Percentiles rank a stretch among this genome's conserved stretches.
Conservation (phyloP, 441 rosid genomes). For the Cnidoscolus chayamansa region DNA sequence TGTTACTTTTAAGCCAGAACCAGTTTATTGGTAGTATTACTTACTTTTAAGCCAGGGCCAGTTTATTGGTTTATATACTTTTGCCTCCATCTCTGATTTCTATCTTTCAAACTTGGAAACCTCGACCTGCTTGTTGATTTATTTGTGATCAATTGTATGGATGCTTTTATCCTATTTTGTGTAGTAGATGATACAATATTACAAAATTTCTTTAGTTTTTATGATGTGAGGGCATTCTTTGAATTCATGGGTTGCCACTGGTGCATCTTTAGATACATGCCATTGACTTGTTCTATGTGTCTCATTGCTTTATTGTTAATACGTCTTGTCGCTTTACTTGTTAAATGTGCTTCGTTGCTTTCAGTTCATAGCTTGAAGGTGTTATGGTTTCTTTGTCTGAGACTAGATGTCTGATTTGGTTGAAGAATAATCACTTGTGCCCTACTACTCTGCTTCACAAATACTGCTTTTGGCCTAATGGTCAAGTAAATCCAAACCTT, state of each 20-base stretch:
- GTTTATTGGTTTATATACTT: constrained; percentile 15
- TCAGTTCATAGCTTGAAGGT: constrained; percentile 1
- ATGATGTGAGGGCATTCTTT: constrained; percentile 3
- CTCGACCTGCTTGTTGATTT: not conserved
- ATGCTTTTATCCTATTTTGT: not conserved
- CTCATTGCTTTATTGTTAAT: not conserved
- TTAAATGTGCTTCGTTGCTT: not conserved
- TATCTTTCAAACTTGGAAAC: not conserved
- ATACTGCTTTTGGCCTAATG: too few species aligned
- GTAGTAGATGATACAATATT: not conserved
- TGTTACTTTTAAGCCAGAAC: not conserved
- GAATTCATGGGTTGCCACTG: not conserved
- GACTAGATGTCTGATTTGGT: not conserved
- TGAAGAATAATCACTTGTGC: not conserved
- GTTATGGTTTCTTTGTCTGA: not conserved
- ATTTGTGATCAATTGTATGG: not conserved
- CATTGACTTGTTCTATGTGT: not conserved
- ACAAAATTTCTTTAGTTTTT: not conserved
- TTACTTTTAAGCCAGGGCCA: not conserved
- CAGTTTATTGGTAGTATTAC: constrained; percentile 11
- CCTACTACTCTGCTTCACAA: too few species aligned
- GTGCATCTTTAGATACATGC: not conserved
- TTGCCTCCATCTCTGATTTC: not conserved
- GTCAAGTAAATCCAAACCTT: too few species aligned
- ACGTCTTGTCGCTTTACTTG: not conserved